Evolutionary conservation across 2,329 filamentous ascomycete genomes (phyloP).

Genomic region (Cephalotrichum gorgonifer): DNA sequence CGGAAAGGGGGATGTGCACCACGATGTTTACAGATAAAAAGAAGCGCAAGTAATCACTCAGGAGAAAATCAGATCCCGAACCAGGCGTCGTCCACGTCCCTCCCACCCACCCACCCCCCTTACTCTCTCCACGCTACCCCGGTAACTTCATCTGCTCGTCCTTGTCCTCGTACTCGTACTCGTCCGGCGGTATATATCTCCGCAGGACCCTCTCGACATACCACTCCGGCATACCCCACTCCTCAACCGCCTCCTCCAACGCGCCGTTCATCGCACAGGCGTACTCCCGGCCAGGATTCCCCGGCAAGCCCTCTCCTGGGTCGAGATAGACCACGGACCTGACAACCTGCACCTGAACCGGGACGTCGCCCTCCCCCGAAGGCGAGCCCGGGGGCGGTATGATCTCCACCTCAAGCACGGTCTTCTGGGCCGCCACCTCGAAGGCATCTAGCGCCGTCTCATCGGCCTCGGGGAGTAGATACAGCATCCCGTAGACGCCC

Average conservation of each 20-base stretch:
- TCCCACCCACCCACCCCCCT: too few relatives aligned
- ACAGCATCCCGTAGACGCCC: constrained; percentile 48
- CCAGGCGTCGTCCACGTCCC: too few relatives aligned
- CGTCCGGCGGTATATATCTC: constrained; percentile 20
- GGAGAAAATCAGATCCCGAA: too few relatives aligned
- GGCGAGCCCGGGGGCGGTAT: neutral
- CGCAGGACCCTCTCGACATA: constrained; percentile 48
- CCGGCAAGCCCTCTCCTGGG: constrained; percentile 9
- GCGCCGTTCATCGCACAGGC: constrained; percentile 53
- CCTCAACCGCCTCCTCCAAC: constrained; percentile 44
- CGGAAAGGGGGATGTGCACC: too few relatives aligned
- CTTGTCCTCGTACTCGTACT: neutral
- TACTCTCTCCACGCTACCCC: too few relatives aligned
- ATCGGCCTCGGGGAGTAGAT: constrained; percentile 37
- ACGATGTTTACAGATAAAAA: too few relatives aligned
- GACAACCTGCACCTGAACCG: neutral
- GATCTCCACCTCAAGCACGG: constrained; percentile 18
- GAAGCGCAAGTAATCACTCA: too few relatives aligned
- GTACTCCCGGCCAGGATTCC: constrained; percentile 44
- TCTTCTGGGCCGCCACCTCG: constrained; percentile 55
- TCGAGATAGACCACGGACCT: constrained; percentile 52
- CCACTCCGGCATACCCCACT: constrained; percentile 39
- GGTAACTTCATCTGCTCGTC: neutral
- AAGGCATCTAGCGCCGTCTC: constrained; percentile 41
- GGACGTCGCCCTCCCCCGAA: constrained; percentile 8